phyloP scores from a whole-genome alignment of 805 yeast genomes.

The Hanseniaspora nectarophila region DNA sequence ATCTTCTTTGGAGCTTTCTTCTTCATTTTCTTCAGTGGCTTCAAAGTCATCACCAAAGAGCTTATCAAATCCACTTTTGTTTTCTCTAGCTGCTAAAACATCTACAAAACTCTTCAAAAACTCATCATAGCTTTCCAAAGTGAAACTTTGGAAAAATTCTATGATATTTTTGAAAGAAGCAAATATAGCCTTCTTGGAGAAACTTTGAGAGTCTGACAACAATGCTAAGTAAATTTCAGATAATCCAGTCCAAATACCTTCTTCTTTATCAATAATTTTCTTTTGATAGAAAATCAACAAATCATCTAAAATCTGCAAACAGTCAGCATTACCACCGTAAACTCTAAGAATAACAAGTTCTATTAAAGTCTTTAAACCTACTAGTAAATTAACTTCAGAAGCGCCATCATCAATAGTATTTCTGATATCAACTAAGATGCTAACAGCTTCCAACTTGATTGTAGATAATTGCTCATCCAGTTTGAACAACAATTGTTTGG shows the following conservation, averaged over 20 bases:
- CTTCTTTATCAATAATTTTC: constrained; percentile 26
- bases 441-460: constrained; percentile 39
- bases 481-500: constrained; percentile 26
- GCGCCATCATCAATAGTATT: neutral
- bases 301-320: constrained; percentile 63
- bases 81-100: constrained; percentile 55
- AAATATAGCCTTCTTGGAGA: constrained; percentile 36
- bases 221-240: constrained; percentile 50
- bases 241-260: constrained; percentile 34
- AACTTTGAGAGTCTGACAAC: constrained; percentile 43
- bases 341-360: constrained; percentile 69
- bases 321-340: constrained; percentile 64
- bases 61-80: constrained; percentile 64
- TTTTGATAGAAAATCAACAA: constrained; percentile 44
- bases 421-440: constrained; percentile 35
- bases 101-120: constrained; percentile 44
- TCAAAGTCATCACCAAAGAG: constrained; percentile 48
- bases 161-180: neutral
- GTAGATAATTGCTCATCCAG: constrained; percentile 50
- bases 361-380: constrained; percentile 63
- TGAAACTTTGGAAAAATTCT: constrained; percentile 34
- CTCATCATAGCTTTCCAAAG: constrained; percentile 46
- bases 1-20: constrained; percentile 25
- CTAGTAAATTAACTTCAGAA: constrained; percentile 27
- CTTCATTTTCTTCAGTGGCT: constrained; percentile 28